Base-by-base conservation (phyloP, 2,329 filamentous ascomycete species). In the Nannizzia gypsea region DNA sequence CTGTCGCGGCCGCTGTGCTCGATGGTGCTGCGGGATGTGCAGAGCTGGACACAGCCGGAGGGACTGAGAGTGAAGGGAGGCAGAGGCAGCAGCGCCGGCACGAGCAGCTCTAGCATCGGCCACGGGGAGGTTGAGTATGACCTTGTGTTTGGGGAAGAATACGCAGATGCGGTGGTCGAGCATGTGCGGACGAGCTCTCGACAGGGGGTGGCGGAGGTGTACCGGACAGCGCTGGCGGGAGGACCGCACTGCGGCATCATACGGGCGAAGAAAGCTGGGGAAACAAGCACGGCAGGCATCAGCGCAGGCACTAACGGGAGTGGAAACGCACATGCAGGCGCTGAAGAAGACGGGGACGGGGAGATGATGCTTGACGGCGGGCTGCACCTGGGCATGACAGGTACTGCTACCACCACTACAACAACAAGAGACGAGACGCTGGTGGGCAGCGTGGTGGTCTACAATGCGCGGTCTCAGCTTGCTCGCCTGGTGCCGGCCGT, bases 151-250 rank as follows among this genome's bases (percentile, higher is more conserved):
- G 89, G 89, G 6, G 81, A 85, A 71, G 87, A 90, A 59, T 89
- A 90, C 65, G 82, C 85, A 8, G 86, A 87, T 9, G 79, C 81
- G 2, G 86, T 95, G 36, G 78, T 95, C 20, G 82, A 83, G 64
- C 88, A 92, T 66, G 85, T 93, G 63, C 84, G 83, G 58, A 81
- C 83, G 0, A 84, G 87, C 71, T 85, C 88, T 44, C 82, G 84
- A n/a, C 85, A 88, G 59, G 89, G 90, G 46, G 81, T 92, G 0
- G 79, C 87, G 40, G 89, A 91, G 69, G 83, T 95, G 20, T 95
- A 95, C 74, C 83, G 83, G 59, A 81, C 85, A 59, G 90, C 89
- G 0, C 78, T 95, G 1, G 79, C 82, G 8, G 87, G 90, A 65
- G 81, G 82, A 24, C 82, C 84, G 62, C 80, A 85, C 13, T 92